Evolutionary conservation across 345 rosid species (phyloP), one percentile per base, ranked within the genome.

Genomic region (Odontarrhena argentea): DNA sequence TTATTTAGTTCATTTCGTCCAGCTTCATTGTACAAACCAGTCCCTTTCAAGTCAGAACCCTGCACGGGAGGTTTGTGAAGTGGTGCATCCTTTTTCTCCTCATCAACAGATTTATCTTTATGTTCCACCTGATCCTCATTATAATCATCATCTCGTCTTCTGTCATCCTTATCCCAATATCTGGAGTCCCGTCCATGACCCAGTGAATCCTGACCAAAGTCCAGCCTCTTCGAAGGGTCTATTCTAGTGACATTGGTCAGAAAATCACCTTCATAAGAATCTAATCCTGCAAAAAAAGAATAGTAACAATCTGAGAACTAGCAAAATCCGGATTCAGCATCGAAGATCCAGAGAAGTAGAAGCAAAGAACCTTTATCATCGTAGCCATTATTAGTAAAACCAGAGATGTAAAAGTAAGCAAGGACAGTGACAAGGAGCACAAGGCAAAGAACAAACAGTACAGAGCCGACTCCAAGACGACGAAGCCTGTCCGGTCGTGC

Each of bases 111-210:
- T 57, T 58, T 71, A 67, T 61, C 68, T 9, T 68, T 67, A 60
- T 73, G 80, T 30, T 84, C 80, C 25, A 80, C 80, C 14, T 34
- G 83, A 59, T 85, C 95, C 79, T 84, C 95, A 55, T 77, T 73
- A 45, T 91, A 94, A 70, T 94, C 99, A 62, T 65, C 82, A 77
- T 93, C 97, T 64, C 97, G 78, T 75, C 98, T 88, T 79, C 98
- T 83, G 70, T 90, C 98, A 76, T 93, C 98, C 80, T 68, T 83
- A 74, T 93, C 98, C 97, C 98, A 90, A 74, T 82, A 82, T 71
- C 97, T 82, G 2, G 98, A 93, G 79, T 93, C 98, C 18, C 92
- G 76, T 41, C 92, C 98, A 59, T 84, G 91, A 25, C 74, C 48
- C 18, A 76, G 85, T 0, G 94, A 84, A 50, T 89, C 89, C 12